Percentiles rank a stretch among this genome's conserved stretches.
Evolutionary conservation across 305 asterid species (phyloP).

Genomic region (Fraxinus sp.): DNA sequence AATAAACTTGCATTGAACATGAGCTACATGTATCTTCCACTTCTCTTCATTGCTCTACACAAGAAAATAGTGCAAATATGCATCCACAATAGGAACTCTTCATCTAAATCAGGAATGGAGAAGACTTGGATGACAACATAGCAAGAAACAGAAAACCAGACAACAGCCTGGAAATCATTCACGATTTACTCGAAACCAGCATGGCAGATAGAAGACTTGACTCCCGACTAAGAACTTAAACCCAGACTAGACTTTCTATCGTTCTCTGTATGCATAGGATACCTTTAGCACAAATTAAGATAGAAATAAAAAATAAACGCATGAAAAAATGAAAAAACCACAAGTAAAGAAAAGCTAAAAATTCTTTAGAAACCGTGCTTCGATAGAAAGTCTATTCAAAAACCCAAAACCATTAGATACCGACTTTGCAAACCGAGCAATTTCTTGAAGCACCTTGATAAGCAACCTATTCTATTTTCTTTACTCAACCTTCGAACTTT

Average conservation of each 20-base stretch:
- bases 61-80: background rate
- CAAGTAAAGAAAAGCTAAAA: background rate
- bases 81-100: background rate
- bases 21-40: background rate
- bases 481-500: slow-evolving; percentile 25
- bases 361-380: background rate
- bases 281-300: background rate
- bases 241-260: background rate
- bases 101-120: background rate
- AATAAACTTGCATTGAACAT: too few species aligned
- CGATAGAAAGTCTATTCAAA: slow-evolving; percentile 10
- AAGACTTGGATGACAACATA: too few species aligned
- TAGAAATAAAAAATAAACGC: background rate
- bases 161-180: background rate
- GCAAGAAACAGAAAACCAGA: background rate
- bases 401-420: slow-evolving; percentile 8
- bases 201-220: background rate
- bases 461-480: slow-evolving; percentile 35
- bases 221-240: background rate
- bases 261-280: background rate
- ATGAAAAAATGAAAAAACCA: background rate
- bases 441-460: slow-evolving; percentile 30
- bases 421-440: slow-evolving; percentile 27
- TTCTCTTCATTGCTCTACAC: background rate
- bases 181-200: background rate